phyloP scores from a whole-genome alignment of 306 rosid genomes.

The Rosa persica region DNA sequence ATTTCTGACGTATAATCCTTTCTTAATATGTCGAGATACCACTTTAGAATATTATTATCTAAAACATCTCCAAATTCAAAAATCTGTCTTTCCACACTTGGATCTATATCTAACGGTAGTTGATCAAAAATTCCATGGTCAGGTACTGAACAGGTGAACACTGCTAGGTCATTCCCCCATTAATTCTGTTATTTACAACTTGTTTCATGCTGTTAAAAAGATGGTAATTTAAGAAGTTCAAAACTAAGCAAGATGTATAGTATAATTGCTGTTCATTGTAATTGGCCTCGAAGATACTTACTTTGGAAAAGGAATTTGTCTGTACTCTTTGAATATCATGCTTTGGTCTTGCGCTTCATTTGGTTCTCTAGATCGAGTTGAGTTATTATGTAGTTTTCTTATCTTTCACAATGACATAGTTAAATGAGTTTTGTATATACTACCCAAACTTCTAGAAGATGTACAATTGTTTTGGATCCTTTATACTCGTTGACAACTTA shows the following conservation, averaged over 20 bases:
- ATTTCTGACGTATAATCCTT: not conserved
- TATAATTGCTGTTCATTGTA: not conserved
- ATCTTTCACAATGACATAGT: not conserved
- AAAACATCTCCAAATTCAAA: not conserved
- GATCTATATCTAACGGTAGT: not conserved
- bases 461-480: not conserved
- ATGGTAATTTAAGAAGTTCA: not conserved
- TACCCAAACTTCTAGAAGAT: not conserved
- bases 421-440: not conserved
- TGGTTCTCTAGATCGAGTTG: not conserved
- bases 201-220: not conserved
- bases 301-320: not conserved
- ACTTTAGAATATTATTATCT: not conserved
- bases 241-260: not conserved
- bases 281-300: not conserved
- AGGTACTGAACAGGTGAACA: not conserved
- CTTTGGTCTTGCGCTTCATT: not conserved
- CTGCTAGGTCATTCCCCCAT: not conserved
- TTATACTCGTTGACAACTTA: not conserved
- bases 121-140: not conserved
- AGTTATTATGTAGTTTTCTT: not conserved
- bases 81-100: not conserved
- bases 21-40: not conserved
- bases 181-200: not conserved
- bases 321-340: not conserved